These are phyloP conservation scores for Chamaenerion angustifolium DNA, from an alignment of 345 rosid species.

Conservation along the genomic window DNA sequence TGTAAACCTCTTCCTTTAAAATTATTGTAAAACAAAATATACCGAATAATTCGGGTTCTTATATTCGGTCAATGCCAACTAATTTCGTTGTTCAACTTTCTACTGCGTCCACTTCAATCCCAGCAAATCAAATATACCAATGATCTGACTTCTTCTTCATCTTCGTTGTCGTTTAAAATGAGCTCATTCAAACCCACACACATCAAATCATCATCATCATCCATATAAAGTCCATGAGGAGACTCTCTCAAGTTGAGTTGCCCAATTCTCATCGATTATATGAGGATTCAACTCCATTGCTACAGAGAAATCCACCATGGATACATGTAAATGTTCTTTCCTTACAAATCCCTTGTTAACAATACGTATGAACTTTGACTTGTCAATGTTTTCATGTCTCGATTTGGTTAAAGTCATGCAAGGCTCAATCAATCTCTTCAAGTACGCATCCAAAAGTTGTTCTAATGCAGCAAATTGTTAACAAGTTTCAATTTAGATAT, in stretches of 20 bases:
- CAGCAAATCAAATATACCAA: not conserved
- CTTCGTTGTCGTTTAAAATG: not conserved
- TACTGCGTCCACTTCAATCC: not conserved
- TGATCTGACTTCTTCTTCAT: not conserved
- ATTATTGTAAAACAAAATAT: not conserved
- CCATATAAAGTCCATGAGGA: slow-evolving; percentile 13
- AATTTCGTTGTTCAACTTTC: not conserved
- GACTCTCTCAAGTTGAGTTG: slow-evolving; percentile 54
- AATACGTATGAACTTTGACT: slow-evolving; percentile 10
- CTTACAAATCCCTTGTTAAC: slow-evolving; percentile 13
- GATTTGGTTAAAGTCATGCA: slow-evolving; percentile 46
- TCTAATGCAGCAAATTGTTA: no score
- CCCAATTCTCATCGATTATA: slow-evolving; percentile 62
- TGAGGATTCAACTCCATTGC: slow-evolving; percentile 54
- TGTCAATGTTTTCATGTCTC: slow-evolving; percentile 16
- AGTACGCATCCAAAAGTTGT: slow-evolving; percentile 52
- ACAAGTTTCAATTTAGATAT: no score
- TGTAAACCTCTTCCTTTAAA: not conserved
- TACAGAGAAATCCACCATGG: slow-evolving; percentile 43
- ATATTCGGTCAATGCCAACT: not conserved
- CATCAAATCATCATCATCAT: no score
- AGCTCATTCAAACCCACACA: no score
- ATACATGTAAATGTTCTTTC: slow-evolving; percentile 17
- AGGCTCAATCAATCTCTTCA: slow-evolving; percentile 65
- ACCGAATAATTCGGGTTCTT: no score